phyloP scores from a whole-genome alignment of 1,284 basidiomycete species.

The Gastroboletus turbinatus region DNA sequence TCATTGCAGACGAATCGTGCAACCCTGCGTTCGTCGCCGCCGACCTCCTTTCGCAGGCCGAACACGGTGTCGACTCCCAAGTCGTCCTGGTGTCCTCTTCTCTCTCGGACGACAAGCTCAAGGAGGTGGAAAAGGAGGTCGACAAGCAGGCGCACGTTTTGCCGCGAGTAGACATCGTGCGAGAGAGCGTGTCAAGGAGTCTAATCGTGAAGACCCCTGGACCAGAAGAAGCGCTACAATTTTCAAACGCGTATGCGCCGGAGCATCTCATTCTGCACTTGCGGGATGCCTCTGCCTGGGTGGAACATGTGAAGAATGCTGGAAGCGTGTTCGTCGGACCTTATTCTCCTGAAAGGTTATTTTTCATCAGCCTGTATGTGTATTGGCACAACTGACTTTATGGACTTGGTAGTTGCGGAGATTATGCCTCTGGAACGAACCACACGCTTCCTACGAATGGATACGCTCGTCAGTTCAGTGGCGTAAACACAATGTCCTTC shows the following conservation, averaged over 20 bases:
- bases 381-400: constrained; percentile 8
- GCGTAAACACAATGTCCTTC: constrained; percentile 96
- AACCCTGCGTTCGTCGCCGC: constrained; percentile 93
- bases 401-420: constrained; percentile 73
- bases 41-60: constrained; percentile 95
- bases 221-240: constrained; percentile 77
- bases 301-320: constrained; percentile 81
- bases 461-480: constrained; percentile 96
- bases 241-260: constrained; percentile 97
- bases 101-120: constrained; percentile 63
- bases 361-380: not conserved
- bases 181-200: constrained; percentile 89
- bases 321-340: constrained; percentile 96
- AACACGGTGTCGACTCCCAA: constrained; percentile 97
- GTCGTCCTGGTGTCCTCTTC: constrained; percentile 88
- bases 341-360: constrained; percentile 91
- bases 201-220: constrained; percentile 78
- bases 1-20: constrained; percentile 88
- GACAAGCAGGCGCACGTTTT: constrained; percentile 87
- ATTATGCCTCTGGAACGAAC: constrained; percentile 98
- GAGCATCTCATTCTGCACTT: constrained; percentile 95
- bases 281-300: constrained; percentile 63
- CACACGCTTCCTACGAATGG: constrained; percentile 96
- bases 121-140: constrained; percentile 81
- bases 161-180: constrained; percentile 87